Evolutionary conservation across 306 rosid genomes (phyloP), one percentile per base, ranked within the genome.

Genomic region (Castanea mollissima): DNA sequence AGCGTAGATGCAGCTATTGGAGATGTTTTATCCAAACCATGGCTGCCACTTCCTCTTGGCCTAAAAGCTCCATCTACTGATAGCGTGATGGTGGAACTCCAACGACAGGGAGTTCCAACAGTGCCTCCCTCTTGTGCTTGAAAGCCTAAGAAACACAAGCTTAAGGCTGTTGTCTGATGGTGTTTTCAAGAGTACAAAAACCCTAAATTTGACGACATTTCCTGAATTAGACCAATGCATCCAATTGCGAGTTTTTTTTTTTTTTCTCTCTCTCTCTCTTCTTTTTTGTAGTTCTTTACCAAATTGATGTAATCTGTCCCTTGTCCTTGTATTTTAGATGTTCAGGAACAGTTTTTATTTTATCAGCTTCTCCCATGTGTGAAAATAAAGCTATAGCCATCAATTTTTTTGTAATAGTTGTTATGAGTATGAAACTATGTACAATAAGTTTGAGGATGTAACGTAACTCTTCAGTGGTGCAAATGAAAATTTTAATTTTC

Each of bases 41-140:
- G 98, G 99, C 82, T 88, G 69, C 98, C 98, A 2, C 94, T 95
- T 38, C 98, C 99, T 44, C 88, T 95, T 49, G 97, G 99, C 55
- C 87, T 95, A 1, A 95, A 90, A 56, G 92, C 98, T 68, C 99
- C 99, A 18, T 86, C 87, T 0, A 73, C 85, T 63, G 97, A 90
- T 52, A 80, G 91, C 27, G 99, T 95, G 11, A 67, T 90, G 90
- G 79, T 69, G 31, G 97, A 95, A 80, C 82, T 95, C n/a, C 97
- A 92, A 25, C 83, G 92, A 76, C 95, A 92, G 78, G 99, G 99
- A 63, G 71, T 95, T 75, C 87, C 97, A 3, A 85, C 79, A 38
- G 71, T 95, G 68, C 99, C 99, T 13, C 97, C 98, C 27, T 81
- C 92, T 18, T 79, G 83, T 51, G 69, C 83, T 85, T 89, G 87